Conservation (phyloP, 1,284 basidiomycete genomes). For the Trametes polyzona region DNA sequence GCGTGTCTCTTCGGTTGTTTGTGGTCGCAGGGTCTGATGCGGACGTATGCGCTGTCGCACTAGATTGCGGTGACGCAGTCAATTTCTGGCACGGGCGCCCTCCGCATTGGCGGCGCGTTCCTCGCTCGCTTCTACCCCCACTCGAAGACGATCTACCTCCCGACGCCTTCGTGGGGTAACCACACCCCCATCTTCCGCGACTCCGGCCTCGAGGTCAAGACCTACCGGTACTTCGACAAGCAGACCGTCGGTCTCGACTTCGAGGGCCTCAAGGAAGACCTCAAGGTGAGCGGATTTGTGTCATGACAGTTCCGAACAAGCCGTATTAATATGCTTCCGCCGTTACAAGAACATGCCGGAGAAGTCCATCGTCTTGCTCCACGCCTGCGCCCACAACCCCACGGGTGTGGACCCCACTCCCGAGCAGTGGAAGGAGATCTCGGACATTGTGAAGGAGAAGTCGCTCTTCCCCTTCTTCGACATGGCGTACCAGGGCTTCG, state of each 20-base stretch:
- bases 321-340: background rate
- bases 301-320: background rate
- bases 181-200: constrained; percentile 89
- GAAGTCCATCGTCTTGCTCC: constrained; percentile 82
- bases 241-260: constrained; percentile 95
- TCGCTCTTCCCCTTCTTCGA: constrained; percentile 93
- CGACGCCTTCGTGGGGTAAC: constrained; percentile 97
- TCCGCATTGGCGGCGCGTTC: constrained; percentile 96
- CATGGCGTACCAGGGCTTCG: constrained; percentile 98
- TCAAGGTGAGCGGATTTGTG: constrained; percentile 53
- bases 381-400: constrained; percentile 97
- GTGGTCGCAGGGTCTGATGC: constrained; percentile 18
- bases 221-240: constrained; percentile 95
- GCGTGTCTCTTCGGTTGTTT: constrained; percentile 36
- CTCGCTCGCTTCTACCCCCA: constrained; percentile 89
- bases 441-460: constrained; percentile 86
- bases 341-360: constrained; percentile 69
- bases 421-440: constrained; percentile 93
- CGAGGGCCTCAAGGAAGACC: constrained; percentile 86
- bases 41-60: background rate
- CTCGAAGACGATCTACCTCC: constrained; percentile 91
- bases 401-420: constrained; percentile 96
- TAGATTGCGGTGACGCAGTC: constrained; percentile 94
- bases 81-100: constrained; percentile 97
- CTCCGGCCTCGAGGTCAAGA: constrained; percentile 92